These are phyloP conservation scores for Candida saitoana DNA, from an alignment of 805 yeast species.

Conservation along the genomic window DNA sequence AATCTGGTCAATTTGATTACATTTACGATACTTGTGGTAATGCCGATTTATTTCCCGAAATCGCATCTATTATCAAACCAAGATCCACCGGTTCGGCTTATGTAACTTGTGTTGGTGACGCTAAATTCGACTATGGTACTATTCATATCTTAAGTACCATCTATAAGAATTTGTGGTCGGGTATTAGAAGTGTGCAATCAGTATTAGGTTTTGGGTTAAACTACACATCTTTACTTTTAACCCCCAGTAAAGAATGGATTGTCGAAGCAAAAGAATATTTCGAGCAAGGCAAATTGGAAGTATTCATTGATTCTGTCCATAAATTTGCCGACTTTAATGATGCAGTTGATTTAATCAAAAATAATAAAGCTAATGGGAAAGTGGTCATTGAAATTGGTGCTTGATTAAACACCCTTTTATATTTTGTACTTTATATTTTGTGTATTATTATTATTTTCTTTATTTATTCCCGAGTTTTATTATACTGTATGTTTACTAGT, in stretches of 20 bases:
- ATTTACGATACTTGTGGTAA: conserved; percentile 68
- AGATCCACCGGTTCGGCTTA: conserved; percentile 43
- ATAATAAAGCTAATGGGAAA: conserved; percentile 62
- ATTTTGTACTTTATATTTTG: no score
- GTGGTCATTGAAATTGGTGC: conserved; percentile 41
- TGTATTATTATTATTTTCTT: no score
- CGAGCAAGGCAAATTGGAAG: conserved; percentile 39
- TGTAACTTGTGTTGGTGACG: conserved; percentile 57
- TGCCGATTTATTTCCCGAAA: conserved; percentile 41
- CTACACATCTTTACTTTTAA: neutral
- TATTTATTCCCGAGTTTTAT: no score
- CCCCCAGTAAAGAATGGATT: conserved; percentile 12
- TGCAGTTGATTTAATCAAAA: conserved; percentile 47
- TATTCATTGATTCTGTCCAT: conserved; percentile 52
- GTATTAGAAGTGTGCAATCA: neutral
- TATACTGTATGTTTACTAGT: no score
- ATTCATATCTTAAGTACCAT: neutral
- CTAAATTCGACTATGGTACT: conserved; percentile 2
- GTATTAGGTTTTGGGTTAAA: conserved; percentile 1
- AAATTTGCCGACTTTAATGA: conserved; percentile 44
- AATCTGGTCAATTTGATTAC: conserved; percentile 47
- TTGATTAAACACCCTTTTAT: no score
- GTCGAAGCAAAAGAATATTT: conserved; percentile 35
- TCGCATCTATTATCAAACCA: conserved; percentile 38
- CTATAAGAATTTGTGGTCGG: neutral